Base-by-base conservation (phyloP, 306 rosid genomes). In the Pyrus bretschneideri region DNA sequence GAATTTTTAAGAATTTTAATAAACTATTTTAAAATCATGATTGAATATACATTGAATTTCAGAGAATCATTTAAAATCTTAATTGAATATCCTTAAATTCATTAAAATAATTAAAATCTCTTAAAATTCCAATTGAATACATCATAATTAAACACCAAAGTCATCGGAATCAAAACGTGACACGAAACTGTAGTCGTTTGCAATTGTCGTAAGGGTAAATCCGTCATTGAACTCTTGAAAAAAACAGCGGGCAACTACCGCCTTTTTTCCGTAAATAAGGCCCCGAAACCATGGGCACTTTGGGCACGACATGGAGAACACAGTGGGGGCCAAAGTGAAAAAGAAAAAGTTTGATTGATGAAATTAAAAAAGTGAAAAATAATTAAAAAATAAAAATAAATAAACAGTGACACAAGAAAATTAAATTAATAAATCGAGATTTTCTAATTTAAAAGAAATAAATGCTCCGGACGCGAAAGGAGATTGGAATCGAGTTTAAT, bases 381-480 rank as follows among this genome's bases (percentile, higher is more conserved):
- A 17, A 80, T 21, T n/a, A 35, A 8, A 25, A 18, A 18, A 55
- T 11, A 54, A 1, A 1, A 15, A 42, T 59, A 21, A n/a, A 72
- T 13, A 19, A 22, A 77, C 3, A 42, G 45, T 14, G 30, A 17
- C 29, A 7, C 8, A 19, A 6, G 30, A 12, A 45, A 15, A 54
- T 12, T 40, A 57, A 63, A 45, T 14, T 7, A 42, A 42, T 42
- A 42, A 42, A 42, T 42, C 45, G 3, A n/a, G 11, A 21, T 58
- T 74, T 69, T 54, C 6, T 25, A 22, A n/a, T 18, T 10, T 6
- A 19, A 11, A 40, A 61, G 0, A 23, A 38, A 46, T 0, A 27
- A 51, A 40, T 42, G 77, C 66, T 69, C 29, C 96, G 99, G 99
- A 95, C 72, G 83, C 81, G 83, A 86, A 80, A 67, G 4, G 19